phyloP scores from a whole-genome alignment of 2,329 filamentous ascomycete species.

The Drechmeria coniospora region DNA sequence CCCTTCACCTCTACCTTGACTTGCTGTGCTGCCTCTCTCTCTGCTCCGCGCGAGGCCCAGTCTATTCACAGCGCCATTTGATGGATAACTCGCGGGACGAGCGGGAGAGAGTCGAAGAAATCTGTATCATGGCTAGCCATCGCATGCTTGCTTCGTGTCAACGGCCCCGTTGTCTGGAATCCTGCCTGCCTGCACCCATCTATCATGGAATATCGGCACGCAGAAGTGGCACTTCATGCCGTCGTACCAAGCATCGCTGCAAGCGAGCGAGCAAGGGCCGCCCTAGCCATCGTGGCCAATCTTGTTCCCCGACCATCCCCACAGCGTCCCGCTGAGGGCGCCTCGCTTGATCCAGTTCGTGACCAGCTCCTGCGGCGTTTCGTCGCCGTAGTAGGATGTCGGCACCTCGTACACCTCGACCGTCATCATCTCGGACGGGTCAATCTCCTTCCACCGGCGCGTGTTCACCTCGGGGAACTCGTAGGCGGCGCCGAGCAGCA shows the following conservation, averaged over 20 bases:
- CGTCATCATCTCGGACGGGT: constrained; percentile 20
- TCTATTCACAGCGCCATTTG: too few species aligned
- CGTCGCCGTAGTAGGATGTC: constrained; percentile 22
- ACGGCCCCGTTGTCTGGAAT: too few species aligned
- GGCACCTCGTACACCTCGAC: constrained; percentile 24
- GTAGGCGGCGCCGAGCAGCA: constrained; percentile 15
- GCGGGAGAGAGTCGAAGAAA: too few species aligned
- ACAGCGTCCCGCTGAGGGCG: constrained; percentile 24
- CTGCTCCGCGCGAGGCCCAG: too few species aligned
- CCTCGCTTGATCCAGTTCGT: constrained; percentile 24
- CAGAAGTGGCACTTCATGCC: too few species aligned
- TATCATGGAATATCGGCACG: too few species aligned
- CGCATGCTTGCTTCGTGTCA: too few species aligned
- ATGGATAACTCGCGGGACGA: too few species aligned
- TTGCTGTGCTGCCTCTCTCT: too few species aligned
- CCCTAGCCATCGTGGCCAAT: constrained; percentile 3
- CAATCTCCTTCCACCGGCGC: constrained; percentile 17
- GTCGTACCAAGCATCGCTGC: neutral
- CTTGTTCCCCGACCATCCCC: constrained; percentile 16
- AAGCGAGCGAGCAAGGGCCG: neutral
- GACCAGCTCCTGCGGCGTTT: constrained; percentile 19
- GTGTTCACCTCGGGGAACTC: constrained; percentile 11
- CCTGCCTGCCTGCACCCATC: too few species aligned
- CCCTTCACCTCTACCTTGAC: too few species aligned
- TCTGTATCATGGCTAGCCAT: too few species aligned